Base-by-base conservation (phyloP, 371 early-diverging fungal species). In the Mortierella sp. region DNA sequence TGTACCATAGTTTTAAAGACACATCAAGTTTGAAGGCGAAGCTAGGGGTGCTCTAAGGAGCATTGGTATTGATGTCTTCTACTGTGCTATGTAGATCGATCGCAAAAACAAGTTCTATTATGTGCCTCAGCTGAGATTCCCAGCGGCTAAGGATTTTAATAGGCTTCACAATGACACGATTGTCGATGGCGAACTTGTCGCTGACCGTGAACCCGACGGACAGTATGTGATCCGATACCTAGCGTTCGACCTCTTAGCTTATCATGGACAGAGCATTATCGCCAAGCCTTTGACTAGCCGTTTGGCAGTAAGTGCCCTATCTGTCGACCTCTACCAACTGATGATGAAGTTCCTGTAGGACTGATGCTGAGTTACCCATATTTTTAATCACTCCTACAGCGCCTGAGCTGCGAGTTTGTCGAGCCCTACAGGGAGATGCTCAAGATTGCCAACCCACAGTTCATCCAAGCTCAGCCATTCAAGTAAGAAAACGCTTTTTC, bases 161-260 rank as follows among this genome's bases (percentile, higher is more conserved):
- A 73, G 72, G 39, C 84, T 86, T 60, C 93, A 93, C 56, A 68
- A 87, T 44, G 85, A 89, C 27, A 97, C 97, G 2, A 83, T 98
- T 46, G 83, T 98, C 24, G 97, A 97, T 63, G 97, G 96, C 4
- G 98, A 97, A 78, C 83, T 97, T n/a, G 93, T 96, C 8, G 58
- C 90, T 7, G 95, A 94, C 70, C 70, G 60, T 15, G 87, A 90
- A 54, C 70, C 73, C 0, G 87, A 93, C 68, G 92, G 92, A 46
- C 62, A 84, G 80, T 50, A 56, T 11, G 60, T 70, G 15, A 71
- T 85, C 11, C 82, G 84, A 48, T 90, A 89, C 58, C 79, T 92
- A 32, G 84, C 87, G 0, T 96, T 96, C 67, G 97, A 97, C 64
- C 85, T 91, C n/a, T 78, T 96, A 34, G 83, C 84, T 1, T 80